phyloP scores from a whole-genome alignment of 805 yeast species.

The Ogataea paraovalis region DNA sequence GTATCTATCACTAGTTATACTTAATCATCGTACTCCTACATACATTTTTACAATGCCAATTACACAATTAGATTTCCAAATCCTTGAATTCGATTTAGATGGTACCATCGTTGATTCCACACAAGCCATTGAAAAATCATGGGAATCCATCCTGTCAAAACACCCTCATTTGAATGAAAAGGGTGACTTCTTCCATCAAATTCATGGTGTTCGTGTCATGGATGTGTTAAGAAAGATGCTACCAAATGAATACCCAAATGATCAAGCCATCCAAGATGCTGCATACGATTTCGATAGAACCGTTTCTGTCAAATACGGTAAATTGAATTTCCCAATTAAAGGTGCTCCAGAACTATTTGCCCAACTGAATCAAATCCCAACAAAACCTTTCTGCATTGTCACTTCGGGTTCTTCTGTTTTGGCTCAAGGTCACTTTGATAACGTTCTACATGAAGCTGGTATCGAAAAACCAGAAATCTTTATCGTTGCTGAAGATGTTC shows the following conservation, averaged over 20 bases:
- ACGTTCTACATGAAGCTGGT: conserved; percentile 49
- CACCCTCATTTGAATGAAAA: conserved; percentile 44
- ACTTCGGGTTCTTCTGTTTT: conserved; percentile 77
- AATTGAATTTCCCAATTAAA: conserved; percentile 67
- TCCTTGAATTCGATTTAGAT: conserved; percentile 71
- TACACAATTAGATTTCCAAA: conserved; percentile 11
- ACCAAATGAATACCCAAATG: conserved; percentile 33
- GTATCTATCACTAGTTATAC: too few species aligned
- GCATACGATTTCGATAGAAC: conserved; percentile 50
- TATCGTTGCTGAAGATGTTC: conserved; percentile 78
- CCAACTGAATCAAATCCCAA: conserved; percentile 39
- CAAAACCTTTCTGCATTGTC: conserved; percentile 78
- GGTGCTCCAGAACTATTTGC: conserved; percentile 68
- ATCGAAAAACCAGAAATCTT: conserved; percentile 60
- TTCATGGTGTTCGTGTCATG: conserved; percentile 81
- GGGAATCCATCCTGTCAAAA: conserved; percentile 71
- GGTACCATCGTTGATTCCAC: conserved; percentile 85
- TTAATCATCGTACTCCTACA: too few species aligned
- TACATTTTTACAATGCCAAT: conserved; percentile 5
- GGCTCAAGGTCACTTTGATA: conserved; percentile 75
- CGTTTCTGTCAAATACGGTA: conserved; percentile 69
- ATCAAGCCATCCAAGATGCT: conserved; percentile 12
- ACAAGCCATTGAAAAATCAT: conserved; percentile 75
- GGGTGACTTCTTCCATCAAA: conserved; percentile 59
- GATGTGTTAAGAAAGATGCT: conserved; percentile 73